phyloP scores from a whole-genome alignment of 352 stramenopile genomes.

The Globisporangium lucens region DNA sequence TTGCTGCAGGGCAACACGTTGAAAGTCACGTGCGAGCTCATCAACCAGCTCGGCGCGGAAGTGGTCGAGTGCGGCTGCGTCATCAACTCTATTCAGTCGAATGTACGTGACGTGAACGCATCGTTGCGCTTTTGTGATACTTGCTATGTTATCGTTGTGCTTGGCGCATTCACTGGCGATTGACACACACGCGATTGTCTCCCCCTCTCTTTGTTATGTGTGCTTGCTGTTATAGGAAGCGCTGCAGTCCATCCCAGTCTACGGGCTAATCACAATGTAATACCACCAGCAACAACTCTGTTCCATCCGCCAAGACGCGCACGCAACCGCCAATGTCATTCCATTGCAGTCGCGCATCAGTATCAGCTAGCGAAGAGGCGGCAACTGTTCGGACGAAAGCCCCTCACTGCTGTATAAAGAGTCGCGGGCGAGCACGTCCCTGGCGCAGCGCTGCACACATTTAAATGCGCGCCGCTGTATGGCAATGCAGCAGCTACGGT shows the following conservation, averaged over 20 bases:
- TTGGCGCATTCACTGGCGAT: not conserved
- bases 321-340: not conserved
- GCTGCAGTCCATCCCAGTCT: conserved; percentile 45
- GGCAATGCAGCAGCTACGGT: not conserved
- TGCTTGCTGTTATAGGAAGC: conserved; percentile 28
- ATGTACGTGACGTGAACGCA: conserved; percentile 26
- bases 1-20: conserved; percentile 62
- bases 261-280: conserved; percentile 55
- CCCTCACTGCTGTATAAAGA: not conserved
- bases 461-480: not conserved
- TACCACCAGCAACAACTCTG: not conserved
- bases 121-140: not conserved
- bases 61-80: conserved; percentile 82
- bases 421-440: not conserved
- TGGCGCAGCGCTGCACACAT: not conserved
- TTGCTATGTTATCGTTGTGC: not conserved
- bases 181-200: not conserved
- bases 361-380: not conserved
- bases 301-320: not conserved
- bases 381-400: not conserved
- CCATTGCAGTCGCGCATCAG: not conserved
- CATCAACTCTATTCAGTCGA: conserved; percentile 54
- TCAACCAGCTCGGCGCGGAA: conserved; percentile 60
- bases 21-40: conserved; percentile 76
- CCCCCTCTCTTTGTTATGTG: not conserved